Conservation (phyloP, 2,329 filamentous ascomycete species). For the Chaetomiaceae sp. region DNA sequence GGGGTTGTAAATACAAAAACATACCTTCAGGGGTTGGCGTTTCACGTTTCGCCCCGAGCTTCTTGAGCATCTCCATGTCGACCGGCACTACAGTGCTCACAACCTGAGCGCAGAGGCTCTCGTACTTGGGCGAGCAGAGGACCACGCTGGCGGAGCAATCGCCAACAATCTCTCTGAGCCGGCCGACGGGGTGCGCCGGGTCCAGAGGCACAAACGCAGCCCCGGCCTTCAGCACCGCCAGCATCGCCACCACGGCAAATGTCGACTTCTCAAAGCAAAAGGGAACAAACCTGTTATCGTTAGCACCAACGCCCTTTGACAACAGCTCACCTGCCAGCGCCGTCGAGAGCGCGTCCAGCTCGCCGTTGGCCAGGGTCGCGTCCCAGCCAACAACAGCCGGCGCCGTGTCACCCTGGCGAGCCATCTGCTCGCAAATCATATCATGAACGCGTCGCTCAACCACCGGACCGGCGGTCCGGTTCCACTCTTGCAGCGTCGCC, state of each 20-base stretch:
- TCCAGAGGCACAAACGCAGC: conserved; percentile 31
- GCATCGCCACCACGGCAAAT: conserved; percentile 25
- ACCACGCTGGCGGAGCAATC: conserved; percentile 17
- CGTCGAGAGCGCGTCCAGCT: conserved; percentile 21
- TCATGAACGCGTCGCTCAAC: conserved; percentile 22
- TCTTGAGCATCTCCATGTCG: conserved; percentile 10
- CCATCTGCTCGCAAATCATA: conserved; percentile 21
- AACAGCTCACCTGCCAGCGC: conserved; percentile 21
- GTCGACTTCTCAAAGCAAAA: conserved; percentile 30
- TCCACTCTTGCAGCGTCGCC: conserved; percentile 19
- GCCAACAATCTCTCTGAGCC: conserved; percentile 20
- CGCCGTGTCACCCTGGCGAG: neutral
- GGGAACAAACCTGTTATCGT: conserved; percentile 22
- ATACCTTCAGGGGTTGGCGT: conserved; percentile 16
- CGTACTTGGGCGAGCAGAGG: conserved; percentile 19
- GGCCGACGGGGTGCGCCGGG: conserved; percentile 21
- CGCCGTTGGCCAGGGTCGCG: conserved; percentile 20
- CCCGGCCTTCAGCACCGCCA: conserved; percentile 30
- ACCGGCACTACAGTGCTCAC: conserved; percentile 3
- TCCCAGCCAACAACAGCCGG: conserved; percentile 26
- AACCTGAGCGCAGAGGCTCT: conserved; percentile 10
- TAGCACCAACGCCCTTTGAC: conserved; percentile 19
- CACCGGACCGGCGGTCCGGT: conserved; percentile 17
- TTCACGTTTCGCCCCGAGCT: neutral
- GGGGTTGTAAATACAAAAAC: neutral